These are phyloP conservation scores for Podosphaera xanthii DNA, from an alignment of 2,329 filamentous ascomycete genomes.

Conservation along the genomic window DNA sequence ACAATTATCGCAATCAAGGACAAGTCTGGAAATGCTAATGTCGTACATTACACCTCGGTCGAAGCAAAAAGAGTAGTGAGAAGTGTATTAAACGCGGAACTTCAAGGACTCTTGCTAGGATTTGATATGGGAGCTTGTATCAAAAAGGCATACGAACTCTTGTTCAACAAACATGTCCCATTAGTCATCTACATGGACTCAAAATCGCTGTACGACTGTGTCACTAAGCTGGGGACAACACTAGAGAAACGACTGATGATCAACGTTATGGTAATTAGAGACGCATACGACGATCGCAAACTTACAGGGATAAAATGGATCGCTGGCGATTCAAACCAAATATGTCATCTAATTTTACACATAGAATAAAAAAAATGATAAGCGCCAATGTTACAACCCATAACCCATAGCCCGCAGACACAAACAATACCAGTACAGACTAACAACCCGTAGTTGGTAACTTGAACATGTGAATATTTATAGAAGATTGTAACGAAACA, in stretches of 20 bases:
- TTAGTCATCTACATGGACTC: background rate
- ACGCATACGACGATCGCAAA: background rate
- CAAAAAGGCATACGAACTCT: background rate
- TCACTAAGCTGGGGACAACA: background rate
- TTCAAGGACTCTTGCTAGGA: background rate
- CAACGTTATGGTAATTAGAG: background rate
- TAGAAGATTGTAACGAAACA: no score
- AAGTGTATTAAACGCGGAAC: no score
- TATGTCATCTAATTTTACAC: no score
- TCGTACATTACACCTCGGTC: no score
- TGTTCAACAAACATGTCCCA: background rate
- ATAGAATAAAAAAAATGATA: no score
- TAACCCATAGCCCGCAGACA: no score
- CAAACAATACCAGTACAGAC: no score
- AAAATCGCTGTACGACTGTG: background rate
- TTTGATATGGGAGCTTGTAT: conserved; percentile 2
- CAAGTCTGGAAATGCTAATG: no score
- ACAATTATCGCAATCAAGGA: no score
- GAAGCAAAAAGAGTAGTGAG: background rate
- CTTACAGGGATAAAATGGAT: background rate
- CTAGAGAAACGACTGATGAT: background rate
- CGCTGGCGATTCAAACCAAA: background rate
- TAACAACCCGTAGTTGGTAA: no score
- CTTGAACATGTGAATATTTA: no score
- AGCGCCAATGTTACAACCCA: no score